phyloP scores from a whole-genome alignment of 2,329 filamentous ascomycete species.

The Lizonia empirigonia region DNA sequence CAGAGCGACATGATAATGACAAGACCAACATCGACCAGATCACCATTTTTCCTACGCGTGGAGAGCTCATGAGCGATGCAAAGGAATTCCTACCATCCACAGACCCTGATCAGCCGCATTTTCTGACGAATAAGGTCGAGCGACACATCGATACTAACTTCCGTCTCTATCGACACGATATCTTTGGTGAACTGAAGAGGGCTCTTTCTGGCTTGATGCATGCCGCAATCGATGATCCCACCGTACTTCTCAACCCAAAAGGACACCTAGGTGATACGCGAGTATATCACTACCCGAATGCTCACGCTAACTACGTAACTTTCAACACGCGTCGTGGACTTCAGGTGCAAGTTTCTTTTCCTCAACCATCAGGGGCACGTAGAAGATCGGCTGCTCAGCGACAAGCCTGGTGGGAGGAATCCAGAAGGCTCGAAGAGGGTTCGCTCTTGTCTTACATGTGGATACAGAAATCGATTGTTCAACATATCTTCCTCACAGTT shows the following conservation, averaged over 20 bases:
- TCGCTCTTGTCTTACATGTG: slow-evolving; percentile 37
- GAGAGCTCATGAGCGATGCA: slow-evolving; percentile 47
- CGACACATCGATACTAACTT: slow-evolving; percentile 45
- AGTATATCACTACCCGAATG: slow-evolving; percentile 26
- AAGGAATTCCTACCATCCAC: slow-evolving; percentile 45
- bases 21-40: slow-evolving; percentile 38
- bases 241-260: slow-evolving; percentile 11
- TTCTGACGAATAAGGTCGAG: slow-evolving; percentile 27
- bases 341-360: slow-evolving; percentile 30
- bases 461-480: slow-evolving; percentile 14
- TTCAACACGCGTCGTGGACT: slow-evolving; percentile 27
- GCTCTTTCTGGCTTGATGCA: slow-evolving; percentile 30
- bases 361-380: slow-evolving; percentile 23
- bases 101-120: slow-evolving; percentile 37
- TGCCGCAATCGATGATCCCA: slow-evolving; percentile 8
- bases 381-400: slow-evolving; percentile 16
- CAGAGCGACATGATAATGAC: slow-evolving; percentile 43
- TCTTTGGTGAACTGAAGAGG: slow-evolving; percentile 39
- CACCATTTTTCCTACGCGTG: slow-evolving; percentile 39
- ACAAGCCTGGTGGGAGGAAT: slow-evolving; percentile 40
- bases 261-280: slow-evolving; percentile 27
- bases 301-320: slow-evolving; percentile 24
- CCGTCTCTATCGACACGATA: slow-evolving; percentile 41
- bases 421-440: slow-evolving; percentile 29
- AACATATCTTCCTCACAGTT: slow-evolving; percentile 38